Conservation (phyloP, 2,329 filamentous ascomycete genomes). For the Aspergillus glaucus region DNA sequence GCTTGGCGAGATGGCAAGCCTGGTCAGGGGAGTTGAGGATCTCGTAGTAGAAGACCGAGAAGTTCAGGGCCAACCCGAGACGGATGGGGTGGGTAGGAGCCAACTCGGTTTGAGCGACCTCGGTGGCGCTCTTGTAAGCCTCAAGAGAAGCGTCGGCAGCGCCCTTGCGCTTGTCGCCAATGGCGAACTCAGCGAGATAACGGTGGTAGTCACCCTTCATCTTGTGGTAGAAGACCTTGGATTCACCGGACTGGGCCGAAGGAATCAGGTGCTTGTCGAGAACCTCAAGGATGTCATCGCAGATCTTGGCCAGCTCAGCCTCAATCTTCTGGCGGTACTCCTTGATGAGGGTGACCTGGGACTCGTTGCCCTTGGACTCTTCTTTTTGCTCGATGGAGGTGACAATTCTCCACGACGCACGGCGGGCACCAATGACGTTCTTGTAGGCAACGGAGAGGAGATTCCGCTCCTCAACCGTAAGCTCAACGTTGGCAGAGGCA, state of each 20-base stretch:
- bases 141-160: conserved; percentile 91
- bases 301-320: conserved; percentile 92
- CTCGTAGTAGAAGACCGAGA: conserved; percentile 99
- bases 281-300: conserved; percentile 92
- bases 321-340: conserved; percentile 99
- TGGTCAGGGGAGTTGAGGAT: conserved; percentile 98
- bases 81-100: conserved; percentile 90
- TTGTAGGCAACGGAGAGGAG: conserved; percentile 97
- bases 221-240: conserved; percentile 99
- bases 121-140: conserved; percentile 92
- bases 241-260: conserved; percentile 90
- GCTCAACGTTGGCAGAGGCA: conserved; percentile 75
- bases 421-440: conserved; percentile 95
- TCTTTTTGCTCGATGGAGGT: conserved; percentile 99
- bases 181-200: conserved; percentile 94
- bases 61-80: conserved; percentile 86
- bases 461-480: conserved; percentile 93
- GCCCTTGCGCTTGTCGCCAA: conserved; percentile 89
- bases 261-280: conserved; percentile 91
- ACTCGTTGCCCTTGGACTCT: conserved; percentile 95
- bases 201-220: conserved; percentile 99
- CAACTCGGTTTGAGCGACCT: conserved; percentile 82
- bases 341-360: conserved; percentile 86
- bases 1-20: conserved; percentile 95
- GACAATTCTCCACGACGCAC: conserved; percentile 97